Evolutionary conservation across 108 stramenopile species (phyloP).

Genomic region (Fragilaria radians): DNA sequence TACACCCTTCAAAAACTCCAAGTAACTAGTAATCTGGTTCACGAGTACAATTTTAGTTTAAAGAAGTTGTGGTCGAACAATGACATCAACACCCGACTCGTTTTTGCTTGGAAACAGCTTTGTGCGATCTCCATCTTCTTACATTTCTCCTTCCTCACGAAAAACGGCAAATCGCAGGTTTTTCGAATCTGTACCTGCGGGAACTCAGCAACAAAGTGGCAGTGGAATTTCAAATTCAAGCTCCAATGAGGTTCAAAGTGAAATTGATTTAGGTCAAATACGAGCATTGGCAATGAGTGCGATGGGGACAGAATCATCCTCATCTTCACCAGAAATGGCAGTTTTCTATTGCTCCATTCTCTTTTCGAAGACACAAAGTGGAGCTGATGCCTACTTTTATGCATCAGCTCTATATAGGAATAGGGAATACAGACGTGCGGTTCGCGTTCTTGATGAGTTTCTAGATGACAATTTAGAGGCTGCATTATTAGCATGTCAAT

Average conservation of each 20-base stretch:
- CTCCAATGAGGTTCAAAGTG: background rate
- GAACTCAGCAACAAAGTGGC: background rate
- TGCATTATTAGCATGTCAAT: constrained; percentile 31
- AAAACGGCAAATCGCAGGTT: background rate
- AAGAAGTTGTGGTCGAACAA: too few relatives aligned
- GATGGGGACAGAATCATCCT: constrained; percentile 5
- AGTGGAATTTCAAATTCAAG: background rate
- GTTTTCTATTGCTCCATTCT: constrained; percentile 57
- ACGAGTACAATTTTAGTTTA: too few relatives aligned
- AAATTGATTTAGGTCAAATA: background rate
- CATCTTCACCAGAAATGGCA: constrained; percentile 42
- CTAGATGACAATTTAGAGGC: constrained; percentile 16
- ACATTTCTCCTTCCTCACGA: background rate
- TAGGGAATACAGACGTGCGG: constrained; percentile 40
- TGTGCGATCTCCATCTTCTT: background rate
- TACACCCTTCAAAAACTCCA: too few relatives aligned
- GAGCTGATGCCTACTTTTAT: constrained; percentile 58
- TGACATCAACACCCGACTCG: background rate
- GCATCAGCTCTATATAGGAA: constrained; percentile 40
- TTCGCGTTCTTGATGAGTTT: constrained; percentile 40
- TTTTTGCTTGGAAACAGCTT: background rate
- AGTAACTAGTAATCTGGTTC: too few relatives aligned
- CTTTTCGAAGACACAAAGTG: constrained; percentile 41
- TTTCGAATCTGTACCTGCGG: background rate
- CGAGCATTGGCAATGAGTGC: background rate